A percentile compares a stretch with the other conserved stretches of the same genome.
These are phyloP conservation scores for Anthracocystis setariae DNA, from an alignment of 1,284 basidiomycete species.

Conservation along the genomic window DNA sequence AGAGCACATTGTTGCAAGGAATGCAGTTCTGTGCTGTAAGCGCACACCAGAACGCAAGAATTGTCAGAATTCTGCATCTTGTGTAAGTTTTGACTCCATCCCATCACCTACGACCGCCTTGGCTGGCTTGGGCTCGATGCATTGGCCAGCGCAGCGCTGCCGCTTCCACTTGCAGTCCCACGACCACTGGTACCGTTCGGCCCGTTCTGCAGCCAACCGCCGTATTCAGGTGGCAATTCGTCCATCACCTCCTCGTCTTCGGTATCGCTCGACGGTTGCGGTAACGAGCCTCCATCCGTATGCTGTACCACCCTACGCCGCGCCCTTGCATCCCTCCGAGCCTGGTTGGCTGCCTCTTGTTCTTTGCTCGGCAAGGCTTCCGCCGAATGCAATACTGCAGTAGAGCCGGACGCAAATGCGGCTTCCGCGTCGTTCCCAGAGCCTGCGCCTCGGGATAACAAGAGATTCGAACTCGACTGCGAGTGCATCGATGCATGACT, in stretches of 20 bases:
- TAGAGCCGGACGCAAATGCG: slow-evolving; percentile 2
- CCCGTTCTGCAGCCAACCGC: slow-evolving; percentile 38
- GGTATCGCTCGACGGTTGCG: slow-evolving; percentile 43
- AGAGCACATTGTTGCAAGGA: neutral
- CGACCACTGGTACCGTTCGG: neutral
- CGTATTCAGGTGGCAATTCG: slow-evolving; percentile 51
- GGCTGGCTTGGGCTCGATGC: neutral
- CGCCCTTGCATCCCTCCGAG: slow-evolving; percentile 21
- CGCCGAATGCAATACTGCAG: slow-evolving; percentile 18
- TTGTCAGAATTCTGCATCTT: neutral
- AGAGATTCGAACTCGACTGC: slow-evolving; percentile 22
- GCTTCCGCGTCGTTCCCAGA: neutral
- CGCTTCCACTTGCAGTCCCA: too few relatives aligned
- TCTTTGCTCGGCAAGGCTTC: slow-evolving; percentile 20
- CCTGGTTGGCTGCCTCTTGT: slow-evolving; percentile 17
- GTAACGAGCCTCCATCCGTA: slow-evolving; percentile 45
- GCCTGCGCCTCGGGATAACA: slow-evolving; percentile 8
- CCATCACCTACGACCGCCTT: too few relatives aligned
- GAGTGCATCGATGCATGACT: slow-evolving; percentile 20
- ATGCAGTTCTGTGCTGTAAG: neutral
- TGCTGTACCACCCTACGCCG: slow-evolving; percentile 36
- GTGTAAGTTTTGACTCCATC: too few relatives aligned
- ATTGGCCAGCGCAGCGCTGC: too few relatives aligned
- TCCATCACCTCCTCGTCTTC: slow-evolving; percentile 48
- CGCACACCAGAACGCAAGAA: neutral